A percentile compares a stretch with the other conserved stretches of the same genome.
phyloP scores from a whole-genome alignment of 1,284 basidiomycete genomes.

The Wallemia hederae region DNA sequence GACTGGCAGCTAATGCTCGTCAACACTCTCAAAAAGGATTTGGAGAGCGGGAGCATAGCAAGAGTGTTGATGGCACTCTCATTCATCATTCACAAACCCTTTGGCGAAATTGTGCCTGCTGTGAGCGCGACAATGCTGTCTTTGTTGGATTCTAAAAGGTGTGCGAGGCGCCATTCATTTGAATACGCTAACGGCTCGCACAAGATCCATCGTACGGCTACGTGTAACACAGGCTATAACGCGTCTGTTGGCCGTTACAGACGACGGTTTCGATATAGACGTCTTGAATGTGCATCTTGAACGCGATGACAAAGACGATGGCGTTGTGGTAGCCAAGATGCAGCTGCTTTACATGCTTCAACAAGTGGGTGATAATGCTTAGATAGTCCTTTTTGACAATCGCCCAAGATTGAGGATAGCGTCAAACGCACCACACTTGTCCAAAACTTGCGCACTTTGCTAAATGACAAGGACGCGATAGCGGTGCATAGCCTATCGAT shows the following conservation, averaged over 20 bases:
- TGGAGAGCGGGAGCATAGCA: not conserved
- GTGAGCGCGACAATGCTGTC: not conserved
- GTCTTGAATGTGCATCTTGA: no score
- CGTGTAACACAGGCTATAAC: not conserved
- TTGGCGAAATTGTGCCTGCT: not conserved
- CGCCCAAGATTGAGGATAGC: no score
- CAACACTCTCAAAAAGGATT: not conserved
- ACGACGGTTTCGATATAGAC: not conserved
- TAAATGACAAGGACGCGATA: no score
- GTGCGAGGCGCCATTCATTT: not conserved
- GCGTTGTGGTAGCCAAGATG: no score
- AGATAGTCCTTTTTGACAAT: no score
- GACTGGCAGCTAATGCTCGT: not conserved
- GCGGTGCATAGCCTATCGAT: no score
- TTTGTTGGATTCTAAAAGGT: not conserved
- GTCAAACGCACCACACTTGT: no score
- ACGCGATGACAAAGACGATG: no score
- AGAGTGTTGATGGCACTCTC: not conserved
- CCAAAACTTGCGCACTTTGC: no score
- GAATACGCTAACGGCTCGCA: not conserved
- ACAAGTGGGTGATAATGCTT: no score
- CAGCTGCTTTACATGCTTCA: no score
- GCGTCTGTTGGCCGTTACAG: not conserved
- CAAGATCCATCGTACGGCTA: not conserved
- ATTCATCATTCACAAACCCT: not conserved